Evolutionary conservation across 495 filamentous ascomycete genomes (phyloP).

Genomic region (Aspergillus saccharolyticus): DNA sequence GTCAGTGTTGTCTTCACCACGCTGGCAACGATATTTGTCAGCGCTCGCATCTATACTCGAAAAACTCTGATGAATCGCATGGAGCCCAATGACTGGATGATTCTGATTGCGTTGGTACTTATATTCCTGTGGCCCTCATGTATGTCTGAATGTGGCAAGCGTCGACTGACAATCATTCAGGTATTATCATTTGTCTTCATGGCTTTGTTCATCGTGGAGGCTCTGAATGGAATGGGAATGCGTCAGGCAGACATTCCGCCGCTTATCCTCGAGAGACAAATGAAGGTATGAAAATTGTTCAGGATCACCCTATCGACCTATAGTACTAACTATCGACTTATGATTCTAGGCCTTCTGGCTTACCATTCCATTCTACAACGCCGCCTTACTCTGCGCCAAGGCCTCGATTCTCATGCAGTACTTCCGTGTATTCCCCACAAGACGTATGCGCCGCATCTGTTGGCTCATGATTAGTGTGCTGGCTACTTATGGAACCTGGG

Average conservation of each 20-base stretch:
- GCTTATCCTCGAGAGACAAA: conserved; percentile 28
- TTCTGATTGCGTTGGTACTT: conserved; percentile 36
- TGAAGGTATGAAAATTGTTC: conserved; percentile 29
- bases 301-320: background rate
- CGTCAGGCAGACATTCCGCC: conserved; percentile 34
- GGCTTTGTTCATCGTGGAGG: conserved; percentile 36
- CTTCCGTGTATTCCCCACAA: conserved; percentile 42
- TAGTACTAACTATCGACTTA: background rate
- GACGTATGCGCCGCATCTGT: conserved; percentile 35
- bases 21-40: conserved; percentile 33
- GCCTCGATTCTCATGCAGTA: conserved; percentile 48
- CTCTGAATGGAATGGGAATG: conserved; percentile 39
- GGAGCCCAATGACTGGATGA: conserved; percentile 43
- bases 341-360: conserved; percentile 37
- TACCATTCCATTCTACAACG: conserved; percentile 45
- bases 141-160: background rate
- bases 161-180: conserved; percentile 10
- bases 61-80: conserved; percentile 31
- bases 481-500: conserved; percentile 37
- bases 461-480: conserved; percentile 40
- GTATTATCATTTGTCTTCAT: conserved; percentile 39
- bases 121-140: background rate
- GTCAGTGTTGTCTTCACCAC: conserved; percentile 36
- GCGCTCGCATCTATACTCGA: conserved; percentile 36
- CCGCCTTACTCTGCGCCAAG: conserved; percentile 47